A percentile compares a stretch with the other conserved stretches of the same genome.
phyloP scores from a whole-genome alignment of 768 basidiomycete species.

The Boletus reticuloceps region DNA sequence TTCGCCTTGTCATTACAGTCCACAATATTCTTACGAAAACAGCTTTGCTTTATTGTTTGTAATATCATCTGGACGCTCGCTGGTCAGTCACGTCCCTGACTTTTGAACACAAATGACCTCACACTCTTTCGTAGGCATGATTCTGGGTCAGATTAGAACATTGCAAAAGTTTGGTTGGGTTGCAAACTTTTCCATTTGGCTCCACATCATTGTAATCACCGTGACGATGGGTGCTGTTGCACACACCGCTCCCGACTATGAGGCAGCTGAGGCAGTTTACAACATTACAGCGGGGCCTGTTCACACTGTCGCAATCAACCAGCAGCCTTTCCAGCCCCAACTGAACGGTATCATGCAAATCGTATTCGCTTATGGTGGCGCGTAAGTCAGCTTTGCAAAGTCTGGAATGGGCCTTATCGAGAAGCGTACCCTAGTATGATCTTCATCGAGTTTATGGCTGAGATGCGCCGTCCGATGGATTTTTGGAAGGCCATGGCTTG shows the following conservation, averaged over 20 bases:
- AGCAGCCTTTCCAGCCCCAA: conserved; percentile 29
- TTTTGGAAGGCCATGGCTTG: conserved; percentile 67
- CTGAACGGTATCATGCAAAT: conserved; percentile 67
- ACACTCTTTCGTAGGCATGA: conserved; percentile 39
- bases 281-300: conserved; percentile 28
- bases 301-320: conserved; percentile 14
- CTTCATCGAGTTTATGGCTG: conserved; percentile 46
- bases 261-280: conserved; percentile 32
- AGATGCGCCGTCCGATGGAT: conserved; percentile 67
- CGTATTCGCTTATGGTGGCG: conserved; percentile 57
- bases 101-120: background rate
- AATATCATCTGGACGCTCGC: conserved; percentile 54
- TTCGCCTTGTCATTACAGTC: background rate
- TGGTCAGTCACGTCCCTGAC: background rate
- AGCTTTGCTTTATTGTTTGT: conserved; percentile 57
- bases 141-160: conserved; percentile 57
- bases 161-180: conserved; percentile 52
- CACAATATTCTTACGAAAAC: background rate
- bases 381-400: conserved; percentile 18
- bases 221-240: conserved; percentile 60
- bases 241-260: conserved; percentile 53
- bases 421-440: conserved; percentile 36
- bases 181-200: conserved; percentile 50
- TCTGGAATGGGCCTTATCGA: background rate
- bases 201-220: conserved; percentile 55